These are phyloP conservation scores for Pseudonitzschia multiseries DNA, from an alignment of 108 stramenopile genomes.

Conservation along the genomic window DNA sequence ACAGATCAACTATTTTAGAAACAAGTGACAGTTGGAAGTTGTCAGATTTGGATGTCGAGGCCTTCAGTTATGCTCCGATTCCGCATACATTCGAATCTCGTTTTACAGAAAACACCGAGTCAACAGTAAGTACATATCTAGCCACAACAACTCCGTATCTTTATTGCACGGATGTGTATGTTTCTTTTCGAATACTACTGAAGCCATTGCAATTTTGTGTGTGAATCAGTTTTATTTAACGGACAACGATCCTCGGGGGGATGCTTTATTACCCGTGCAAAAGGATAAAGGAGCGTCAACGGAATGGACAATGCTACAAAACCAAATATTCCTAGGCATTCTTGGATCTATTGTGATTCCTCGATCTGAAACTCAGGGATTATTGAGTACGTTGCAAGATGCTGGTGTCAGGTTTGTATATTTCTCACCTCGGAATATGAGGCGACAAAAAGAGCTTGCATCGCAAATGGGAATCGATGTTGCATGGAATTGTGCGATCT, in stretches of 20 bases:
- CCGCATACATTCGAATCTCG: conserved; percentile 77
- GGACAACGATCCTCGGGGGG: conserved; percentile 43
- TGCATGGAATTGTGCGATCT: conserved; percentile 96
- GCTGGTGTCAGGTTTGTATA: conserved; percentile 97
- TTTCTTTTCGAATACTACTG: not conserved
- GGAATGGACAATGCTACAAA: conserved; percentile 70
- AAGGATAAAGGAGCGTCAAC: conserved; percentile 36
- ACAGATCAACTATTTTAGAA: conserved; percentile 72
- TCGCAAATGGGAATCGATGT: conserved; percentile 95
- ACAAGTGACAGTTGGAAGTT: conserved; percentile 85
- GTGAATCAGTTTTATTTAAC: conserved; percentile 49
- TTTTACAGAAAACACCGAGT: conserved; percentile 13
- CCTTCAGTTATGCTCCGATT: conserved; percentile 93
- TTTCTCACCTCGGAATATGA: conserved; percentile 96
- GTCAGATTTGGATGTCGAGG: conserved; percentile 87
- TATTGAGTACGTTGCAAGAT: conserved; percentile 76
- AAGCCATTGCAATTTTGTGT: not conserved
- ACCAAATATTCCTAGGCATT: conserved; percentile 95
- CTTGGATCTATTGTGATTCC: conserved; percentile 89
- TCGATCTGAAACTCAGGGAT: conserved; percentile 83
- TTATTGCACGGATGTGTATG: not conserved
- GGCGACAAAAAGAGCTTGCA: conserved; percentile 87
- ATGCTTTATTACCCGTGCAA: conserved; percentile 27
- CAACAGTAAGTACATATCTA: conserved; percentile 10
- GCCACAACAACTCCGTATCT: not conserved